Evolutionary conservation across 495 filamentous ascomycete genomes (phyloP).

Genomic region (Penicillium turbatum): DNA sequence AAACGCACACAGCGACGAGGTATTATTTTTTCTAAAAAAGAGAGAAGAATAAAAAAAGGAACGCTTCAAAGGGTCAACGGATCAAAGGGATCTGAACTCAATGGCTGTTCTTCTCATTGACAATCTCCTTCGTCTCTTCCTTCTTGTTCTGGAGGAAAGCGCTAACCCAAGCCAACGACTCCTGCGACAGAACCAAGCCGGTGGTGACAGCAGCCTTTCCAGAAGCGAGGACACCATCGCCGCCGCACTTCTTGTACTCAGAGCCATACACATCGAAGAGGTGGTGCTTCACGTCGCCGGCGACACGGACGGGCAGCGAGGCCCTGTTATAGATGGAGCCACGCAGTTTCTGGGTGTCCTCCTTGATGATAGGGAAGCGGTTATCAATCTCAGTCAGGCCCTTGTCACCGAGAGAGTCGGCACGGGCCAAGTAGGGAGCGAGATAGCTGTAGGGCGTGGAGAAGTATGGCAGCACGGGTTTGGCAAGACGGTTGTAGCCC

Average conservation of each 20-base stretch:
- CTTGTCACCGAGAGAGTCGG: slow-evolving; percentile 72
- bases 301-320: slow-evolving; percentile 61
- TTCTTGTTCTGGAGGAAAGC: slow-evolving; percentile 56
- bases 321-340: slow-evolving; percentile 59
- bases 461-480: slow-evolving; percentile 75
- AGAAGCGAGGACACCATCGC: slow-evolving; percentile 60
- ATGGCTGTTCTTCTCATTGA: slow-evolving; percentile 49
- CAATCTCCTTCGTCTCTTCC: slow-evolving; percentile 54
- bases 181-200: slow-evolving; percentile 63
- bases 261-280: slow-evolving; percentile 65
- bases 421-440: slow-evolving; percentile 76
- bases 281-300: slow-evolving; percentile 68
- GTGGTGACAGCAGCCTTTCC: slow-evolving; percentile 75
- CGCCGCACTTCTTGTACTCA: slow-evolving; percentile 73
- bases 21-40: slow-evolving; percentile 29
- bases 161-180: slow-evolving; percentile 57
- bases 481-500: slow-evolving; percentile 61
- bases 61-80: slow-evolving; percentile 4
- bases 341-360: slow-evolving; percentile 75
- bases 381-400: slow-evolving; percentile 70
- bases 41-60: slow-evolving; percentile 7
- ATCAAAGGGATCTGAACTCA: slow-evolving; percentile 14
- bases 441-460: slow-evolving; percentile 70
- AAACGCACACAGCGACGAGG: slow-evolving; percentile 7
- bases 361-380: slow-evolving; percentile 81